These are phyloP conservation scores for Pythium vanterpoolii DNA, from an alignment of 352 stramenopile species.

Conservation along the genomic window DNA sequence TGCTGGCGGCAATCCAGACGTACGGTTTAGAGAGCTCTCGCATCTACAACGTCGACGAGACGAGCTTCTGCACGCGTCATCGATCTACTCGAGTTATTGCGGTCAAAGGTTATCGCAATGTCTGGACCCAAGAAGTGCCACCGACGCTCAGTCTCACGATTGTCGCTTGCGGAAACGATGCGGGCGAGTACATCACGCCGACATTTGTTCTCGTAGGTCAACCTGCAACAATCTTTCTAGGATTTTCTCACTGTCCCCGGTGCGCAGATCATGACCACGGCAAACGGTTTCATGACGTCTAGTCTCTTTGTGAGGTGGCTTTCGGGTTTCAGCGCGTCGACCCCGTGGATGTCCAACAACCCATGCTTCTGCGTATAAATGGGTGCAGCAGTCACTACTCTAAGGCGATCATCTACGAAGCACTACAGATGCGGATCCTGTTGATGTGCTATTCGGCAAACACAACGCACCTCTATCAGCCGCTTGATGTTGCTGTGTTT, in stretches of 20 bases:
- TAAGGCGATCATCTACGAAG: too few species aligned
- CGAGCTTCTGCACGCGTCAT: background rate
- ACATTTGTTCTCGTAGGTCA: slow-evolving; percentile 21
- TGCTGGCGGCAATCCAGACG: slow-evolving; percentile 11
- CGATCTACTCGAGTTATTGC: background rate
- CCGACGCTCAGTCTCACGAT: slow-evolving; percentile 28
- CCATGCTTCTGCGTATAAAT: too few species aligned
- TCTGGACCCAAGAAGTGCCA: slow-evolving; percentile 18
- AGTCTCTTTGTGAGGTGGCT: too few species aligned
- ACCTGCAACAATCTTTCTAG: background rate
- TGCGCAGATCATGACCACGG: slow-evolving; percentile 15
- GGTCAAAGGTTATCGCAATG: slow-evolving; percentile 19
- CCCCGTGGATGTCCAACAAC: too few species aligned
- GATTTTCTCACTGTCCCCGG: background rate
- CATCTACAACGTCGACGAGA: background rate
- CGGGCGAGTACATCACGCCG: slow-evolving; percentile 9
- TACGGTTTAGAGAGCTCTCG: background rate
- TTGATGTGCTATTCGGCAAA: too few species aligned
- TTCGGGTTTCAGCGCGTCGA: too few species aligned
- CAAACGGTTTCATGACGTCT: too few species aligned
- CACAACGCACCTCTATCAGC: too few species aligned
- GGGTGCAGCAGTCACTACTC: too few species aligned
- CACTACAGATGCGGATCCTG: too few species aligned
- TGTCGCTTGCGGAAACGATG: slow-evolving; percentile 22
- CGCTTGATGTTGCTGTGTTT: too few species aligned